Evolutionary conservation across 2,329 filamentous ascomycete species (phyloP), one percentile per base, ranked within the genome.

Genomic region (Alternaria brassicicola): DNA sequence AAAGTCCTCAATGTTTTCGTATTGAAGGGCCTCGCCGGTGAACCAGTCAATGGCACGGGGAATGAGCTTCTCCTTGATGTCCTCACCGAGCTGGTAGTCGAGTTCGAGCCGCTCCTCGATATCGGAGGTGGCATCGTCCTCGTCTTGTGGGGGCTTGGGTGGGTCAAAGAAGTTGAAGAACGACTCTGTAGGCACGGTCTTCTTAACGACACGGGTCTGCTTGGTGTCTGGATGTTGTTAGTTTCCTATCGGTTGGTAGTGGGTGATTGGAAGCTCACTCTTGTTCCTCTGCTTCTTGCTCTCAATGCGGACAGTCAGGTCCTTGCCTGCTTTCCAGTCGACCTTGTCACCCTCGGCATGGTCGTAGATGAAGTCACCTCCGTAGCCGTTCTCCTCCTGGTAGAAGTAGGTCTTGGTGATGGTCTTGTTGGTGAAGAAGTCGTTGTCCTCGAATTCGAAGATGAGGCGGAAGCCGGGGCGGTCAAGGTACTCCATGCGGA

Each of bases 231-330:
- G 4, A 62, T 3, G 41, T 9, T 6, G 45, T 74, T 63, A 74
- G 68, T 52, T 41, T 39, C 1, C 26, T 1, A 28, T 45, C 19
- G n/a, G 25, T 28, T 12, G 25, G 25, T 4, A 30, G 5, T 23
- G 15, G 15, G 9, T 15, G 3, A 21, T 6, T 25, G 28, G 17
- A 21, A 17, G 78, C 87, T 83, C 85, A 99, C 95, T 98, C 88
- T 98, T 99, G 84, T 99, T 99, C 66, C 95, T 88, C 84, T 99
- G 95, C 86, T 99, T 99, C 88, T 99, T 99, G 85, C 92, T 96
- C 85, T 99, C 95, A 61, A 98, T 84, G 68, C 92, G 89, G 66
- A 98, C 91, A 43, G 95, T 99, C 70, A 99, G 84, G 76, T 99
- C 95, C 80, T 96, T 93, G 73, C 90, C 90, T 9, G 88, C 83